Evolutionary conservation across 1,139 yeast genomes (phyloP).

Genomic region (Suhomyces anneliseae): DNA sequence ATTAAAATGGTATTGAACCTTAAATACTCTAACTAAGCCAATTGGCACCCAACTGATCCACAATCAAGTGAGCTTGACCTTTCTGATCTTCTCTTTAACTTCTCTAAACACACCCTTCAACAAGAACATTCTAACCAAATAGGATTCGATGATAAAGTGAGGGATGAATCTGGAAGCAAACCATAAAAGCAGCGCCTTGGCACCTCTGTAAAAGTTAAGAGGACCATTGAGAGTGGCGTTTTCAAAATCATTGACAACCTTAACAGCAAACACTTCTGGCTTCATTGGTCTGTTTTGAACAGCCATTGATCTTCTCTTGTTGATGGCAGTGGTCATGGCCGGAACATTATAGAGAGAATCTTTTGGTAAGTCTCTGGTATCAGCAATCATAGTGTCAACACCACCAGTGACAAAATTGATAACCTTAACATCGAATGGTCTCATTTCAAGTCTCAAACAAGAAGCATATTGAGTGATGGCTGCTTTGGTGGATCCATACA

Average conservation of each 20-base stretch:
- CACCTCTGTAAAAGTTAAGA: slow-evolving; percentile 55
- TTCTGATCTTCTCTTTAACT: slow-evolving; percentile 25
- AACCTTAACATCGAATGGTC: slow-evolving; percentile 72
- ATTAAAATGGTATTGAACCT: no score
- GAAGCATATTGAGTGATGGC: slow-evolving; percentile 74
- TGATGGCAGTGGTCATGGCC: slow-evolving; percentile 50
- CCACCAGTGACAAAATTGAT: slow-evolving; percentile 69
- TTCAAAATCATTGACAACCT: slow-evolving; percentile 53
- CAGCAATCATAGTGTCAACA: slow-evolving; percentile 62
- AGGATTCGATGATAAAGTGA: slow-evolving; percentile 46
- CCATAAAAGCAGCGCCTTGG: slow-evolving; percentile 40
- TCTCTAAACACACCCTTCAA: slow-evolving; percentile 30
- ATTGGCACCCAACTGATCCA: background rate
- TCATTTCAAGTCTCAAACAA: slow-evolving; percentile 62
- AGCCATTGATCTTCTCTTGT: slow-evolving; percentile 60
- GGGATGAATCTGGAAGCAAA: slow-evolving; percentile 57
- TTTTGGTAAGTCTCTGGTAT: slow-evolving; percentile 49
- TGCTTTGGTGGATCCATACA: slow-evolving; percentile 73
- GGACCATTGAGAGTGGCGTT: slow-evolving; percentile 43
- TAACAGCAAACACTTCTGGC: slow-evolving; percentile 55
- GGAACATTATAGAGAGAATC: slow-evolving; percentile 56
- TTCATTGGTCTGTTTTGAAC: slow-evolving; percentile 58
- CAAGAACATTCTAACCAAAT: slow-evolving; percentile 49
- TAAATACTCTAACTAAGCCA: background rate
- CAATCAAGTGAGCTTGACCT: slow-evolving; percentile 9